Conservation (phyloP, 305 asterid species). For the Nicotiana rustica region DNA sequence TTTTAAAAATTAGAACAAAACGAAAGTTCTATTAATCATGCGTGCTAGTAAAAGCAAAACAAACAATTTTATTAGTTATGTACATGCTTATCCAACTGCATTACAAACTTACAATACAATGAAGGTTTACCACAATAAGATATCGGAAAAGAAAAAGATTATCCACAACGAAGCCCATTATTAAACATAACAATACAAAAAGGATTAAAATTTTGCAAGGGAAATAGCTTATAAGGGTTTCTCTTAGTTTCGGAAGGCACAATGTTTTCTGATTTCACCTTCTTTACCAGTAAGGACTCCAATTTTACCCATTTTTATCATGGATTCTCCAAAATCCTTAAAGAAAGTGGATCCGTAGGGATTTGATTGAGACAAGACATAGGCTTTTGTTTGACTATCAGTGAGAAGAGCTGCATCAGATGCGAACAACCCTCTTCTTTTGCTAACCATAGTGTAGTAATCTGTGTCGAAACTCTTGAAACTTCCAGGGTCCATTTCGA, state of each 20-base stretch:
- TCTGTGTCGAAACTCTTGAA: slow-evolving; percentile 44
- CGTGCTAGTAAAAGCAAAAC: background rate
- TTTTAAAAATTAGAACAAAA: too few species aligned
- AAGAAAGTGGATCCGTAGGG: too few species aligned
- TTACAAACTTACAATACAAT: background rate
- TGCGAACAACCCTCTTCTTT: slow-evolving; percentile 57
- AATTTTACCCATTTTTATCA: too few species aligned
- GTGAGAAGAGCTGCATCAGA: slow-evolving; percentile 57
- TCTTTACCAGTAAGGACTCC: too few species aligned
- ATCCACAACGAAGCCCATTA: background rate
- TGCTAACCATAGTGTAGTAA: slow-evolving; percentile 41
- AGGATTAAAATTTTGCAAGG: background rate
- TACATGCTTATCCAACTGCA: background rate
- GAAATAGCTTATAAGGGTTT: background rate
- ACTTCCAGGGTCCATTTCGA: slow-evolving; percentile 68
- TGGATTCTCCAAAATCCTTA: too few species aligned
- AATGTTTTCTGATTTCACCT: too few species aligned
- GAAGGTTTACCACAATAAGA: background rate
- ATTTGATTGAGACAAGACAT: too few species aligned
- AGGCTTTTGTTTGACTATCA: too few species aligned
- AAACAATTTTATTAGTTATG: background rate
- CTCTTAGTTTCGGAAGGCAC: slow-evolving; percentile 43
- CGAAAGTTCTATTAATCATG: too few species aligned
- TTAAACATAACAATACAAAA: background rate
- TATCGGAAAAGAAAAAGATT: background rate